Evolutionary conservation across 83 land plant genomes (phyloP).

Genomic region (Diphasiastrum complanatum): DNA sequence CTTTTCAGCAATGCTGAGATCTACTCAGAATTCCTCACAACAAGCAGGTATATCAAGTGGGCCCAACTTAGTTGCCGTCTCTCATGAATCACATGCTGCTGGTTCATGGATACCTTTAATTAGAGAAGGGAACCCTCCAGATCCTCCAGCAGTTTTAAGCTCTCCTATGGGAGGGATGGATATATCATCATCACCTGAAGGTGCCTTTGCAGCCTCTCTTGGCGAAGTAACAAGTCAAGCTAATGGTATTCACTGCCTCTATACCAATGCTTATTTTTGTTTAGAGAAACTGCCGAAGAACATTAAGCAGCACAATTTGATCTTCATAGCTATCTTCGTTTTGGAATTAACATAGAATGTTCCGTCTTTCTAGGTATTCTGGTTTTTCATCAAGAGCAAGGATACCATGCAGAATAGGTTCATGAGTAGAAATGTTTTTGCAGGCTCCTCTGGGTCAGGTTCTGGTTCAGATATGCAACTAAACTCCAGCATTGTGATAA

Average conservation of each 20-base stretch:
- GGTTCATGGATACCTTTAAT: no score
- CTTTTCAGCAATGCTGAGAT: no score
- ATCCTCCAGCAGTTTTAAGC: not conserved
- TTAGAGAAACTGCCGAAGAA: not conserved
- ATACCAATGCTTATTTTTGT: no score
- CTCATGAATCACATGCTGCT: no score
- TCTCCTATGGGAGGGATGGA: no score
- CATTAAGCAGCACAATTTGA: not conserved
- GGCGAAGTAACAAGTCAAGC: not conserved
- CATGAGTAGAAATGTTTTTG: no score
- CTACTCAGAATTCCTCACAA: no score
- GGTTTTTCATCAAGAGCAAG: not conserved
- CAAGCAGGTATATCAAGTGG: no score
- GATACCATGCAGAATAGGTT: not conserved
- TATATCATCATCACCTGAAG: no score
- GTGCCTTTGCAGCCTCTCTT: not conserved
- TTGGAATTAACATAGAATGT: not conserved
- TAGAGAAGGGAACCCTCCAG: no score
- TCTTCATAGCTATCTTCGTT: not conserved
- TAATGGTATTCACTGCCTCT: not conserved
- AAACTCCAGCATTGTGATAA: not conserved
- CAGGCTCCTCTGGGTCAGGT: no score
- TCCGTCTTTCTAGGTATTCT: not conserved
- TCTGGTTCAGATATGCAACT: not conserved
- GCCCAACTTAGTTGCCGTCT: no score